Evolutionary conservation across 768 basidiomycete genomes (phyloP), one percentile per base, ranked within the genome.

Genomic region (Galerina marginata): DNA sequence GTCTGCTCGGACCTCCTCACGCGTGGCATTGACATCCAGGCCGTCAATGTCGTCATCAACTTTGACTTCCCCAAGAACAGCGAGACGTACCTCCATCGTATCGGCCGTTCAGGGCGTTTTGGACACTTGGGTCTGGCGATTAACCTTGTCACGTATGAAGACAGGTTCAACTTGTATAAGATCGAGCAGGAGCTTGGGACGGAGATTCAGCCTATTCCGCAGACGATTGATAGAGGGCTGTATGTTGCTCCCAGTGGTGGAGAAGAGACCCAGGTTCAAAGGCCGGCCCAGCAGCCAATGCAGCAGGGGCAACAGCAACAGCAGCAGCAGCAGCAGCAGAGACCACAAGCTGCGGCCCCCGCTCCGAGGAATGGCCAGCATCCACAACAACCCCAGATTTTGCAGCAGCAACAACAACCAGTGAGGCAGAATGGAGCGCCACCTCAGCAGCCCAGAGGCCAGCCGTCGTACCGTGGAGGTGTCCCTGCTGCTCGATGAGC

Each of bases 21-120:
- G 23, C 93, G 96, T 66, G 96, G 96, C 79, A 99, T 99, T 75
- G 96, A 99, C 77, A 99, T 99, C 73, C 97, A 98, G 79, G 97
- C 96, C 60, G 96, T 99, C 63, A 99, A 99, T 77, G 97, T 99
- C 74, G 96, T 99, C 71, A 98, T 99, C 85, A 99, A 98, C 79
- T 99, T 99, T 71, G 96, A 99, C 75, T 97, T 99, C 77, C 96
- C 96, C 61, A 97, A 98, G 84, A 98, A 96, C 74, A 93, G 94
- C 61, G 97, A 99, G 76, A 98, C 96, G 3, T 99, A 99, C 77
- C 88, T 99, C 20, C 96, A 99, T 75, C 91, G 96, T 65, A 99
- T 99, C 71, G 96, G 97, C 71, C 95, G 96, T 62, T 96, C 94
- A 3, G 97, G 96, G 56, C 92, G 96, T 53, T 99, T 97, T 71